phyloP scores from a whole-genome alignment of 495 filamentous ascomycete species.

The Talaromyces stipitatus region DNA sequence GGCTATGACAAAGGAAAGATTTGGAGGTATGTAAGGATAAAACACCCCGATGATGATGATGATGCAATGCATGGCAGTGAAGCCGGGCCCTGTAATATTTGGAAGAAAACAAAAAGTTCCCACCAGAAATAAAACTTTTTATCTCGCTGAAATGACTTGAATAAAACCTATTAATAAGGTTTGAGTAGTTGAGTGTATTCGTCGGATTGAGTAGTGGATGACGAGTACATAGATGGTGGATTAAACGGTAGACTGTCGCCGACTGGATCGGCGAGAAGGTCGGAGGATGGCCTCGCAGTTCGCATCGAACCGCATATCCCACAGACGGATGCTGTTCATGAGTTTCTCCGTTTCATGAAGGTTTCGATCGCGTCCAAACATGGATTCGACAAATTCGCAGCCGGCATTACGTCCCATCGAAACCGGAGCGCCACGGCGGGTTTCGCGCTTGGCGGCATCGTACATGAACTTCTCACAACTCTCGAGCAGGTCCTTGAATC shows the following conservation, averaged over 20 bases:
- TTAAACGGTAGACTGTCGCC: constrained; percentile 5
- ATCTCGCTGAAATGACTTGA: constrained; percentile 1
- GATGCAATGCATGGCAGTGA: constrained; percentile 1
- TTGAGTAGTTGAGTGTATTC: background rate
- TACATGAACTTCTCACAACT: constrained; percentile 91
- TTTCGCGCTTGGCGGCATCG: constrained; percentile 62
- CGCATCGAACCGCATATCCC: constrained; percentile 92
- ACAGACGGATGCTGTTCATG: constrained; percentile 87
- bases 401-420: constrained; percentile 90
- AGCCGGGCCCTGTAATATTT: constrained; percentile 3
- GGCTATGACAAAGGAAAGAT: constrained; percentile 4
- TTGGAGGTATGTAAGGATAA: background rate
- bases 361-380: constrained; percentile 90
- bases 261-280: constrained; percentile 25
- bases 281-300: constrained; percentile 90
- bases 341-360: constrained; percentile 89
- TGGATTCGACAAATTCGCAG: constrained; percentile 92
- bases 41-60: background rate
- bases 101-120: background rate
- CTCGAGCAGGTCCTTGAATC: constrained; percentile 82
- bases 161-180: background rate
- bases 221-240: background rate
- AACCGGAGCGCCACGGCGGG: constrained; percentile 50
- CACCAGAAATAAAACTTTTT: background rate
- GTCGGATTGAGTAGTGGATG: background rate